A percentile compares a stretch with the other conserved stretches of the same genome.
phyloP scores from a whole-genome alignment of 257 asterid genomes.

The Oldenlandia corymbosa region DNA sequence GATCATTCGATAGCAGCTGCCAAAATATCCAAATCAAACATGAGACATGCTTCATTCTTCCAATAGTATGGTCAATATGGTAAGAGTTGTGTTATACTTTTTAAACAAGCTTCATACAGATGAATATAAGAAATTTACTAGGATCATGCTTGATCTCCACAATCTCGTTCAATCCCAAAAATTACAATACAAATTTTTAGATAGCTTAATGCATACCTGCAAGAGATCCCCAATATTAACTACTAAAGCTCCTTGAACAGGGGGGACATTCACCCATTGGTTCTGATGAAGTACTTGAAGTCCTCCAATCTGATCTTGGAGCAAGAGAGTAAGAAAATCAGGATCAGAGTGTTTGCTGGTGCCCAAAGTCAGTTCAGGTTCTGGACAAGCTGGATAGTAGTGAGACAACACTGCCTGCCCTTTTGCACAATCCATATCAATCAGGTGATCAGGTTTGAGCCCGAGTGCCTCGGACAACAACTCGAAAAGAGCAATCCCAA shows the following conservation, averaged over 20 bases:
- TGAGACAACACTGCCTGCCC: constrained; percentile 17
- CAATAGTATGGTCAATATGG: too few relatives aligned
- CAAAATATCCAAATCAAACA: background rate
- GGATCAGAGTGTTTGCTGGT: constrained; percentile 21
- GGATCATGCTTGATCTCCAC: too few relatives aligned
- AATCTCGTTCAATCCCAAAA: too few relatives aligned
- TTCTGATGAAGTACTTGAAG: constrained; percentile 22
- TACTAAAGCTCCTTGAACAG: constrained; percentile 16
- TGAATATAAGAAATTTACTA: too few relatives aligned
- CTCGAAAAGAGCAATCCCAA: constrained; percentile 15
- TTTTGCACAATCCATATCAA: constrained; percentile 20
- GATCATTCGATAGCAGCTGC: constrained; percentile 46
- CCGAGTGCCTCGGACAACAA: constrained; percentile 24
- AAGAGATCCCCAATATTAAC: constrained; percentile 26
- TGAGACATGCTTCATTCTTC: too few relatives aligned
- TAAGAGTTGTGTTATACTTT: too few relatives aligned
- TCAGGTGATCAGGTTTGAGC: constrained; percentile 18
- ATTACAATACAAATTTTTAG: background rate
- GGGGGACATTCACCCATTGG: constrained; percentile 28
- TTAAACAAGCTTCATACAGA: too few relatives aligned
- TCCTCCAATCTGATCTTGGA: constrained; percentile 28
- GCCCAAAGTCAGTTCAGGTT: constrained; percentile 29
- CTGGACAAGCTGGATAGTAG: constrained; percentile 28
- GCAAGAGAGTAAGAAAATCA: constrained; percentile 20
- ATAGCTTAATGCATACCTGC: constrained; percentile 12